phyloP scores from a whole-genome alignment of 352 stramenopile genomes.

The Pythium dissotocum region DNA sequence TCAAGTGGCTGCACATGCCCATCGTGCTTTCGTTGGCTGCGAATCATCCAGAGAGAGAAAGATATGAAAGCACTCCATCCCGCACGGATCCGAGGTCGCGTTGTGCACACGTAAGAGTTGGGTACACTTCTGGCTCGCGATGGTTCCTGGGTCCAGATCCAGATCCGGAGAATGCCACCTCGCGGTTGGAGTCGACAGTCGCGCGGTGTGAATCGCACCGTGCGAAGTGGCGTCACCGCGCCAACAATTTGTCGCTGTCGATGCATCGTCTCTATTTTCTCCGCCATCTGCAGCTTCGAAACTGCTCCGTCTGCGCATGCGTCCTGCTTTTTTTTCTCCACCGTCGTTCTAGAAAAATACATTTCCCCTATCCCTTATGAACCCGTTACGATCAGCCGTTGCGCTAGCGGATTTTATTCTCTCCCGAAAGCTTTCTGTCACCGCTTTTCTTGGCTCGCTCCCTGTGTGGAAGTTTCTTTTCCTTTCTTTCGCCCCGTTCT shows the following conservation, averaged over 20 bases:
- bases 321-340: background rate
- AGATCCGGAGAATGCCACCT: background rate
- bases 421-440: background rate
- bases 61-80: background rate
- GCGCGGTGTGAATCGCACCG: background rate
- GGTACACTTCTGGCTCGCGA: constrained; percentile 7
- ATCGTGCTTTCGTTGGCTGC: background rate
- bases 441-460: background rate
- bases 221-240: constrained; percentile 4
- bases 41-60: constrained; percentile 1
- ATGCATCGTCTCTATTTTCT: constrained; percentile 1
- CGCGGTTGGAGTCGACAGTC: background rate
- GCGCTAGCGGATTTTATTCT: constrained; percentile 3
- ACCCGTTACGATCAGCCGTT: constrained; percentile 13
- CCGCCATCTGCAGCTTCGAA: constrained; percentile 3
- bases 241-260: constrained; percentile 2
- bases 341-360: constrained; percentile 1
- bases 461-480: constrained; percentile 14
- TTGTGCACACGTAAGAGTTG: background rate
- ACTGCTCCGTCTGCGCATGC: constrained; percentile 1
- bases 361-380: constrained; percentile 1
- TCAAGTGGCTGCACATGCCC: background rate
- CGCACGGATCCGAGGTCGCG: background rate
- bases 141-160: constrained; percentile 6
- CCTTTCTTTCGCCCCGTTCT: constrained; percentile 25